Percentiles rank a stretch among this genome's conserved stretches.
These are phyloP conservation scores for Amphibolis antarctica DNA, from an alignment of 106 monocot species.

Conservation along the genomic window DNA sequence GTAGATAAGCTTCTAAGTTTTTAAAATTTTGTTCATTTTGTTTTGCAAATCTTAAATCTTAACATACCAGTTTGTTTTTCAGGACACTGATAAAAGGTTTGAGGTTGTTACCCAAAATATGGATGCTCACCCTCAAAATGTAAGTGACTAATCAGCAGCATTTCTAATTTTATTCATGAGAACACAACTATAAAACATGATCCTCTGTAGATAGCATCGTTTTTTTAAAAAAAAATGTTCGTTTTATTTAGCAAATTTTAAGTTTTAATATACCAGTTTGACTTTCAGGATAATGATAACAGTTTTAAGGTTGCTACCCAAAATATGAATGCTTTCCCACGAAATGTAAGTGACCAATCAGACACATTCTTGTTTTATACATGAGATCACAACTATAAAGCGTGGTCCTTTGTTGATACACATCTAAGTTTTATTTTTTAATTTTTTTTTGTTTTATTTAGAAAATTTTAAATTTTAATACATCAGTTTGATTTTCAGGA, in stretches of 20 bases:
- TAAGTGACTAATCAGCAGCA: not conserved
- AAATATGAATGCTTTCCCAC: not conserved
- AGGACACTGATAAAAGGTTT: not conserved
- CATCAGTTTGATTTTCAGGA: constrained; percentile 2
- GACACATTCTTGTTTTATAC: too few relatives aligned
- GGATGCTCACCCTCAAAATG: not conserved
- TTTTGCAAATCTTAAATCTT: not conserved
- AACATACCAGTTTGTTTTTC: constrained; percentile 1
- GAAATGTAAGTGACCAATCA: not conserved
- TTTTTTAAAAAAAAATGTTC: too few relatives aligned
- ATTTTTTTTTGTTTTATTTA: too few relatives aligned
- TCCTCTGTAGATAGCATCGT: too few relatives aligned
- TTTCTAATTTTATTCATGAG: too few relatives aligned
- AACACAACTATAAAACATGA: too few relatives aligned
- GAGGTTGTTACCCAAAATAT: not conserved
- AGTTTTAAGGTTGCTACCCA: not conserved
- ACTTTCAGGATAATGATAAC: constrained; percentile 5
- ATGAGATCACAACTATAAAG: too few relatives aligned
- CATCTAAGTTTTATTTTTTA: too few relatives aligned
- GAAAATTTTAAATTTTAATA: not conserved
- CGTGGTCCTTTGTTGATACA: too few relatives aligned
- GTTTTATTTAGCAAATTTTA: not conserved
- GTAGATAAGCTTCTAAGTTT: too few relatives aligned
- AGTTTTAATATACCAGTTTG: not conserved
- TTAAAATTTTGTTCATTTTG: too few relatives aligned